Evolutionary conservation across 768 basidiomycete species (phyloP).

Genomic region (Boletus coccyginus): DNA sequence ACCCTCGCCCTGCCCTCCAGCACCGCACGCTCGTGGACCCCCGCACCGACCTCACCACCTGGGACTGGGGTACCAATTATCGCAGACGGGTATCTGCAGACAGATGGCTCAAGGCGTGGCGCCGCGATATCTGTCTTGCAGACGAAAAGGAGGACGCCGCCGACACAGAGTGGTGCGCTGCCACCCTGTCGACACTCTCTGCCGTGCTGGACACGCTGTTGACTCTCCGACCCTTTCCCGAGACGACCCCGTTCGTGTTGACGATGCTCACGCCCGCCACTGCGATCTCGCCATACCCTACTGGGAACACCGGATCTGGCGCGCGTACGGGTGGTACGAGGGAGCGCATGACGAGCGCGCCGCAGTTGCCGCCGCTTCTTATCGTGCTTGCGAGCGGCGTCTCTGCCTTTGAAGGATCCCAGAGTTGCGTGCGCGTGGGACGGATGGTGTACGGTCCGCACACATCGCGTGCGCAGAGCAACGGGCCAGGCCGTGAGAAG

Average conservation of each 20-base stretch:
- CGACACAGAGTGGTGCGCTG: background rate
- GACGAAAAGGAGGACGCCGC: background rate
- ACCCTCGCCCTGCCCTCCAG: slow-evolving; percentile 39
- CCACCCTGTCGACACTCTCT: slow-evolving; percentile 21
- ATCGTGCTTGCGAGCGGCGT: slow-evolving; percentile 22
- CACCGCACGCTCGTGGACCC: slow-evolving; percentile 27
- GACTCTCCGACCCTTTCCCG: slow-evolving; percentile 32
- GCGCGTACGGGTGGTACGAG: background rate
- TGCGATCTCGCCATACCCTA: slow-evolving; percentile 6
- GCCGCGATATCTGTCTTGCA: slow-evolving; percentile 10
- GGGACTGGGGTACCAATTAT: slow-evolving; percentile 27
- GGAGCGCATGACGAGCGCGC: slow-evolving; percentile 28
- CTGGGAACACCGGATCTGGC: slow-evolving; percentile 3
- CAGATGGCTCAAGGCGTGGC: slow-evolving; percentile 23
- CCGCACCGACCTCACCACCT: slow-evolving; percentile 13
- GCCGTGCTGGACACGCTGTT: slow-evolving; percentile 34
- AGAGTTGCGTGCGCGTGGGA: slow-evolving; percentile 20
- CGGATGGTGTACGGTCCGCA: slow-evolving; percentile 22
- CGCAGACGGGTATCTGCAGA: slow-evolving; percentile 23
- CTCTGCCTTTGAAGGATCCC: slow-evolving; percentile 16
- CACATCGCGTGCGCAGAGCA: background rate
- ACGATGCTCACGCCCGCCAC: slow-evolving; percentile 11
- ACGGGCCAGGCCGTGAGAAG: background rate
- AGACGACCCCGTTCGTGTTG: slow-evolving; percentile 21
- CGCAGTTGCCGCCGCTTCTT: slow-evolving; percentile 32